These are phyloP conservation scores for Blastocystis hominis DNA, from an alignment of 352 stramenopile genomes.

Conservation along the genomic window DNA sequence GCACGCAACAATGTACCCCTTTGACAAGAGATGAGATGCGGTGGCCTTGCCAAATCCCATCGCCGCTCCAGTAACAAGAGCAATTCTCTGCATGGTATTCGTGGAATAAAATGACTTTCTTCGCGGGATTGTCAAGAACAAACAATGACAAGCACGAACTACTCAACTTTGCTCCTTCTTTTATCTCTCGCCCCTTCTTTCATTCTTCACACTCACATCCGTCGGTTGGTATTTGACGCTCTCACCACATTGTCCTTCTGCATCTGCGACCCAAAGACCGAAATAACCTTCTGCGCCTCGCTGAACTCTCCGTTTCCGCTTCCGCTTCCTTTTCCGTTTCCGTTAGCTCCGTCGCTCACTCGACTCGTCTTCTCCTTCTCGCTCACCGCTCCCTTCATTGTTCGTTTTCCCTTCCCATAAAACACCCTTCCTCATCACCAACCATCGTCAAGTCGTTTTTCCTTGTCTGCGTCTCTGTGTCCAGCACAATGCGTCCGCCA, in stretches of 20 bases:
- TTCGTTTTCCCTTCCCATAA: no score
- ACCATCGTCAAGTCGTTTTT: background rate
- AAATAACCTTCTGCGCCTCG: slow-evolving; percentile 26
- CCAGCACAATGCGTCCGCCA: background rate
- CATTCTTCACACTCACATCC: background rate
- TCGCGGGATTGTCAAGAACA: slow-evolving; percentile 53
- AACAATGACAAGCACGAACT: background rate
- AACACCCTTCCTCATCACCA: no score
- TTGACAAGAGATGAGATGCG: background rate
- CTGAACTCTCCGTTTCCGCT: background rate
- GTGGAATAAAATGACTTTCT: slow-evolving; percentile 17
- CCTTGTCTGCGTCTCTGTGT: background rate
- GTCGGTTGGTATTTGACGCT: background rate
- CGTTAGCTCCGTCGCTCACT: background rate
- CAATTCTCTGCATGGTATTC: background rate
- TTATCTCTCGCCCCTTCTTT: background rate
- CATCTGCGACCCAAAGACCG: slow-evolving; percentile 22
- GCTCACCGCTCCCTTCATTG: background rate
- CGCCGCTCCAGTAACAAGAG: slow-evolving; percentile 22
- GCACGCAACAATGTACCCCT: slow-evolving; percentile 48
- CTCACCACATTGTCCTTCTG: background rate
- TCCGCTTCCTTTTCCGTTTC: no score
- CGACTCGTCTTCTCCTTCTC: background rate
- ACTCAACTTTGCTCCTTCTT: background rate
- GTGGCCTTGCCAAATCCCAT: slow-evolving; percentile 11